Evolutionary conservation across 345 rosid species (phyloP).

Genomic region (Arabis alpina): DNA sequence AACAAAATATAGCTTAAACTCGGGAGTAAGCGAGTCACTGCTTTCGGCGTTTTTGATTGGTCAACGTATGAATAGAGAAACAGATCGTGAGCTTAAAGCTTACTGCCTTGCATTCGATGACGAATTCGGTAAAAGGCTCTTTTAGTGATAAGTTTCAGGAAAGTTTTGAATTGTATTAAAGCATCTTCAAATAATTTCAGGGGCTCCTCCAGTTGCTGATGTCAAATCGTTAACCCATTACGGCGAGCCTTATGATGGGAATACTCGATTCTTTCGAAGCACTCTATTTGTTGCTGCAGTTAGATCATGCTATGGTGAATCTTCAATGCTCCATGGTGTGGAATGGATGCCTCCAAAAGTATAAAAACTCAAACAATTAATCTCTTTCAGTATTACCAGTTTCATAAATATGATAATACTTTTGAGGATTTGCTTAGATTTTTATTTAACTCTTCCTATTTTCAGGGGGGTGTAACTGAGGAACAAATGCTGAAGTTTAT

Average conservation of each 20-base stretch:
- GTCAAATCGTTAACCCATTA: conserved; percentile 94
- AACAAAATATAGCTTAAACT: conserved; percentile 46
- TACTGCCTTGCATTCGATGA: conserved; percentile 97
- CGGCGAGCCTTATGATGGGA: conserved; percentile 99
- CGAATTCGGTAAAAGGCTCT: conserved; percentile 67
- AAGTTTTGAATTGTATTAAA: not conserved
- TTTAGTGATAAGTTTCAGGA: not conserved
- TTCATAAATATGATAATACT: conserved; percentile 9
- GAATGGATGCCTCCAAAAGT: conserved; percentile 99
- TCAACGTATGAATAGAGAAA: conserved; percentile 96
- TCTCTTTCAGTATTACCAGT: not conserved
- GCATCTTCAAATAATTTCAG: conserved; percentile 49
- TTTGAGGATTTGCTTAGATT: not conserved
- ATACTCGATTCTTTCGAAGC: conserved; percentile 87
- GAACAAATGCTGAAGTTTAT: conserved; percentile 94
- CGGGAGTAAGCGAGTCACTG: conserved; percentile 85
- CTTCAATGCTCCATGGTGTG: conserved; percentile 94
- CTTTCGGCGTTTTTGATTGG: conserved; percentile 96
- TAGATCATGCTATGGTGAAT: conserved; percentile 94
- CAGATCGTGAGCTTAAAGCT: conserved; percentile 93
- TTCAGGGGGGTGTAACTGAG: conserved; percentile 90
- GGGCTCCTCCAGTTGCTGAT: conserved; percentile 83
- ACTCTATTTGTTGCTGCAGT: conserved; percentile 91
- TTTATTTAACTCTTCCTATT: not conserved
- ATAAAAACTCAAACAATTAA: conserved; percentile 18